Evolutionary conservation across 2,329 filamentous ascomycete genomes (phyloP).

Genomic region (Paraphoma chrysanthemicola): DNA sequence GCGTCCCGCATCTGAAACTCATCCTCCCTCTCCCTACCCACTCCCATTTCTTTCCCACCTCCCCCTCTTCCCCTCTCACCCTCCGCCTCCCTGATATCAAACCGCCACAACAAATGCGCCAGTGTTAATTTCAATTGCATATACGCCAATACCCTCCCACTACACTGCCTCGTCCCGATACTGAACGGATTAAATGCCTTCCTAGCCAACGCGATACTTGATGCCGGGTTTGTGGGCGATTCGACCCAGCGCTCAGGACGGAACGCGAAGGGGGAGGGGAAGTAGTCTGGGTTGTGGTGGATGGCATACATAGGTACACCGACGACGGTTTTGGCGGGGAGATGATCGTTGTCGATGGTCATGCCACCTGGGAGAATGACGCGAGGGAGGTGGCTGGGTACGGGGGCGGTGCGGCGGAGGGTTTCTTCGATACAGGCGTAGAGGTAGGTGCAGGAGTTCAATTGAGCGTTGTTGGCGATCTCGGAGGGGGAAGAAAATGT

Average conservation of each 20-base stretch:
- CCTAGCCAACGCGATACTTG: constrained; percentile 4
- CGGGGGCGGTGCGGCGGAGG: constrained; percentile 35
- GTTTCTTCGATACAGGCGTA: constrained; percentile 43
- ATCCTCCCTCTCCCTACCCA: constrained; percentile 26
- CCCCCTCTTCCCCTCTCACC: constrained; percentile 20
- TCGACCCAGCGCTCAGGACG: constrained; percentile 31
- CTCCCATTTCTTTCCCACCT: constrained; percentile 19
- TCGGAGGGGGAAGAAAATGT: constrained; percentile 20
- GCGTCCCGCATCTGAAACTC: constrained; percentile 75
- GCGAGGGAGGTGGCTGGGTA: constrained; percentile 35
- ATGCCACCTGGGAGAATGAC: constrained; percentile 33
- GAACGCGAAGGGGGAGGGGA: constrained; percentile 23
- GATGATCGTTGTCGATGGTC: constrained; percentile 22
- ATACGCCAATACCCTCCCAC: constrained; percentile 71
- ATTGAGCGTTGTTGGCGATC: constrained; percentile 23
- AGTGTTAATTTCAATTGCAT: constrained; percentile 68
- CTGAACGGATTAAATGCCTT: constrained; percentile 74
- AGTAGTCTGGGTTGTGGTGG: constrained; percentile 25
- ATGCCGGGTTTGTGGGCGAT: constrained; percentile 8
- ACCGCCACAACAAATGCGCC: constrained; percentile 65
- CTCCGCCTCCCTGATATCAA: constrained; percentile 56
- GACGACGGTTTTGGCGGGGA: constrained; percentile 31
- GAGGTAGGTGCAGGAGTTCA: constrained; percentile 36
- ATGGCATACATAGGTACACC: constrained; percentile 33
- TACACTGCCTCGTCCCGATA: constrained; percentile 66